Base-by-base conservation (phyloP, 2,329 filamentous ascomycete species). In the Trichophyton benhamiae region DNA sequence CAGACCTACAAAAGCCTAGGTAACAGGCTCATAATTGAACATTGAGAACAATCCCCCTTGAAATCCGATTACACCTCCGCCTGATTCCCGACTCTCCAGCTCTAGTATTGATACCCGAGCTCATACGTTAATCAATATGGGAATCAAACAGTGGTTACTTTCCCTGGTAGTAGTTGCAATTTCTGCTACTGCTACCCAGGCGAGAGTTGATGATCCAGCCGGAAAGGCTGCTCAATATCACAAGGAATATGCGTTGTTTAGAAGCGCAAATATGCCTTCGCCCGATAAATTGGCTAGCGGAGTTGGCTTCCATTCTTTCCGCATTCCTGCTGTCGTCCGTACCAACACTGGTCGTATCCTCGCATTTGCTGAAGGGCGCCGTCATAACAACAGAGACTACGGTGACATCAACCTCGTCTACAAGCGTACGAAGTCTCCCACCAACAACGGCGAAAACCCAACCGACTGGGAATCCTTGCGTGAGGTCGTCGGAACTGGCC, bases 401-500 rank as follows among this genome's bases (percentile, higher is more conserved):
- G 69, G 67, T 52, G 67, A 71, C 61, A 69, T 71, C 64, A 69
- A 68, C 57, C 63, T 70, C n/a, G 68, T 71, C 30, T 68, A 68
- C 60, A 71, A 69, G 63, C 67, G 67, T 30, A 68, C 66, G 42
- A 68, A 67, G 64, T 66, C 67, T 0, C 62, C 60, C n/a, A 61
- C 46, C 46, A 63, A 66, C 58, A 52, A 67, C 46, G 68, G 68
- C 53, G 63, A 62, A 8, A 60, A 57, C 25, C 60, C 57, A 8
- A 53, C 44, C 3, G 68, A 70, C 64, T 70, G 68, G 68, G 68
- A 68, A 53, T 36, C 48, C 7, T 62, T 71, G 3, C 63, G 61
- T 15, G 69, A 71, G 42, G 67, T 70, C 3, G 60, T 68, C 9
- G 66, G 66, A 9, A 61, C 59, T 30, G 67, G 66, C 1, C 59